These are phyloP conservation scores for Pseudogymnoascus sp. DNA, from an alignment of 2,329 filamentous ascomycete genomes.

Conservation along the genomic window DNA sequence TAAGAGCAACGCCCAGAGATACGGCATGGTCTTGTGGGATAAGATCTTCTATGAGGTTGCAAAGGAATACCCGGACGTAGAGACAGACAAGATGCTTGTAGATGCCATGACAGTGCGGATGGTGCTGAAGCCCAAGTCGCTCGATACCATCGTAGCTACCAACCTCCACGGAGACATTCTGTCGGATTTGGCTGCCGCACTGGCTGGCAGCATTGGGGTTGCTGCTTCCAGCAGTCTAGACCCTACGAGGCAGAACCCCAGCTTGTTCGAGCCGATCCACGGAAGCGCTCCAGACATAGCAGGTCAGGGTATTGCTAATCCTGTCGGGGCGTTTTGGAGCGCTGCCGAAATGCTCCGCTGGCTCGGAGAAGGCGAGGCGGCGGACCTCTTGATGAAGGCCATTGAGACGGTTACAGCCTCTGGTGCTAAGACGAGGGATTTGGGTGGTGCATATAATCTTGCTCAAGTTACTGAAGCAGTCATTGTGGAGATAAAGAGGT, in stretches of 20 bases:
- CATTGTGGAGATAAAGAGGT: constrained; percentile 14
- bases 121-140: constrained; percentile 45
- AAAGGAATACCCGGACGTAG: constrained; percentile 49
- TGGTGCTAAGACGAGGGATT: constrained; percentile 42
- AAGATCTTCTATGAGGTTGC: constrained; percentile 47
- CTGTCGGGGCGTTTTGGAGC: constrained; percentile 49
- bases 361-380: constrained; percentile 45
- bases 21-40: constrained; percentile 60
- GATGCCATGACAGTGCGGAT: constrained; percentile 41
- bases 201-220: constrained; percentile 62
- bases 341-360: constrained; percentile 49
- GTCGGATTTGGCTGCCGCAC: constrained; percentile 58
- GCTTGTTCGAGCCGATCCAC: constrained; percentile 52
- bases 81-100: constrained; percentile 55
- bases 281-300: constrained; percentile 49
- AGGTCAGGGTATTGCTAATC: constrained; percentile 46
- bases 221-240: constrained; percentile 61
- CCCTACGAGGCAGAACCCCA: constrained; percentile 42
- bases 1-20: constrained; percentile 55
- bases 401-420: constrained; percentile 44
- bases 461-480: constrained; percentile 17
- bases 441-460: constrained; percentile 35
- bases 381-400: constrained; percentile 38
- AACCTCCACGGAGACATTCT: constrained; percentile 58
- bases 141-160: constrained; percentile 54